Evolutionary conservation across 495 filamentous ascomycete genomes (phyloP).

Genomic region (Lentithecium fluviatile): DNA sequence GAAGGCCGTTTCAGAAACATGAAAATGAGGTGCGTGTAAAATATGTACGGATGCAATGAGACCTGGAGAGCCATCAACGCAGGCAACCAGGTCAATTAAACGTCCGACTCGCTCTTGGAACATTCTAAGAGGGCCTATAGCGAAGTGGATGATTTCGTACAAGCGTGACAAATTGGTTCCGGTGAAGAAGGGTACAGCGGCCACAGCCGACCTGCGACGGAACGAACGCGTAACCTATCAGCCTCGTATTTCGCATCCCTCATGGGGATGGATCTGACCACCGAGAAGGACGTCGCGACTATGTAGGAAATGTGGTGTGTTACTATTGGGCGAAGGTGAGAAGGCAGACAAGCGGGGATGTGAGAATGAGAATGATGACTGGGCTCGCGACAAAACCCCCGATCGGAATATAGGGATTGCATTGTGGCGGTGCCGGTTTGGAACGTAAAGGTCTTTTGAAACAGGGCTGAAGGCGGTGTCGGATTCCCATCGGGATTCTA

Average conservation of each 20-base stretch:
- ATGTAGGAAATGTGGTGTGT: too few relatives aligned
- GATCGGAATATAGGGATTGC: not conserved
- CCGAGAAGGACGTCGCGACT: too few relatives aligned
- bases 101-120: constrained; percentile 30
- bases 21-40: too few relatives aligned
- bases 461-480: not conserved
- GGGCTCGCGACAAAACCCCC: not conserved
- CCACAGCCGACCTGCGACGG: too few relatives aligned
- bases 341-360: not conserved
- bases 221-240: too few relatives aligned
- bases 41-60: constrained; percentile 31
- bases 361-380: not conserved
- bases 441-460: not conserved
- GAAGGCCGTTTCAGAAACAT: too few relatives aligned
- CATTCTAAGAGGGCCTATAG: constrained; percentile 33
- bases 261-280: too few relatives aligned
- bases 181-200: not conserved
- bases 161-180: constrained; percentile 37
- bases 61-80: constrained; percentile 23
- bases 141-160: constrained; percentile 31
- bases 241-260: too few relatives aligned
- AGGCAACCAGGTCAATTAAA: constrained; percentile 36
- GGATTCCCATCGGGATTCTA: too few relatives aligned
- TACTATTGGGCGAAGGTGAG: too few relatives aligned
- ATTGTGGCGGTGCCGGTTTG: not conserved